Conservation (phyloP, 2,329 filamentous ascomycete genomes). For the Pseudocercospora fijiensis region DNA sequence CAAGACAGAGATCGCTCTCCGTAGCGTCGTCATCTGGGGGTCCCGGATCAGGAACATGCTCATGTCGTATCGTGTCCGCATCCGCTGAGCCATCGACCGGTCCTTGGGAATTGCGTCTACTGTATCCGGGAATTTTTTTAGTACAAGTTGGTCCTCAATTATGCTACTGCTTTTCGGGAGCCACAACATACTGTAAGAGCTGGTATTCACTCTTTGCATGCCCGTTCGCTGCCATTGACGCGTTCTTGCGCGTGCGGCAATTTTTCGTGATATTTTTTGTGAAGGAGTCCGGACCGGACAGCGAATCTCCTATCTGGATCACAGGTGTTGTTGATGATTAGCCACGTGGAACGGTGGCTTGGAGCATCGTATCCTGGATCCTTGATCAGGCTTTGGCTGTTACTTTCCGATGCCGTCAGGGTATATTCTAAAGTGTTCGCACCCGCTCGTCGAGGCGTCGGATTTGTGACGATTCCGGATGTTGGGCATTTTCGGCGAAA, state of each 20-base stretch:
- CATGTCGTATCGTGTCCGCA: constrained; percentile 1
- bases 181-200: neutral
- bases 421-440: too few species aligned
- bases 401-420: neutral
- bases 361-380: neutral
- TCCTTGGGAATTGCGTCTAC: neutral
- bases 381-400: constrained; percentile 1
- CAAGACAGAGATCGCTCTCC: neutral
- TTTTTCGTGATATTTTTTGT: neutral
- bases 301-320: neutral
- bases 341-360: constrained; percentile 1
- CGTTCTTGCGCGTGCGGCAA: neutral
- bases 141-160: neutral
- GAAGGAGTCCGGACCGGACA: neutral
- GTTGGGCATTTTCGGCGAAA: neutral
- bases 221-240: neutral
- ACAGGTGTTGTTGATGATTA: neutral
- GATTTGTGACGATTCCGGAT: neutral
- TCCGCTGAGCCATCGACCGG: neutral
- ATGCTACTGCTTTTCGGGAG: neutral
- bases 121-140: neutral
- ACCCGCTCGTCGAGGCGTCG: too few species aligned
- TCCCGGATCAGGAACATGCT: neutral
- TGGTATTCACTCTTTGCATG: constrained; percentile 1
- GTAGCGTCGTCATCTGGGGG: neutral